Conservation (phyloP, 306 rosid genomes). For the Luffa aegyptiaca region DNA sequence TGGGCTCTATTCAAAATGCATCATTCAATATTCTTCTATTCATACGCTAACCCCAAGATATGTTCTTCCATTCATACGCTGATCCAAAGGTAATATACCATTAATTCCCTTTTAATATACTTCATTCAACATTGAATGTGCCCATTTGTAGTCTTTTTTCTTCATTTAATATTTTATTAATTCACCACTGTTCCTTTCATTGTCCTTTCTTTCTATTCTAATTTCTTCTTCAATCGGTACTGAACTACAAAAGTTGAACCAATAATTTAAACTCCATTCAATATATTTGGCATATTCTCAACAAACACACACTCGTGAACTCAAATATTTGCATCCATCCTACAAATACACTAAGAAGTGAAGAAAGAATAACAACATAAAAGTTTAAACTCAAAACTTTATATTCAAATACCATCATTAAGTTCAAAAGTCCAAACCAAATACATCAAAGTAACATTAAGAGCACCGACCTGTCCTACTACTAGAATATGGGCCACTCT, state of each 20-base stretch:
- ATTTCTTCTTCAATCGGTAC: not conserved
- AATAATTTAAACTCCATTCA: not conserved
- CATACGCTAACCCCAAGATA: not conserved
- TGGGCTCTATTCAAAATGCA: not conserved
- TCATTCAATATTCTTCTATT: not conserved
- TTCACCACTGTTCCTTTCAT: not conserved
- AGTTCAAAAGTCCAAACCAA: not conserved
- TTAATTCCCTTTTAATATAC: not conserved
- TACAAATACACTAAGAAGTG: not conserved
- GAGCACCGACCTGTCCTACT: not conserved
- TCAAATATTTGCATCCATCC: not conserved
- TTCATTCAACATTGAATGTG: not conserved
- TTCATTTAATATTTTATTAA: not conserved
- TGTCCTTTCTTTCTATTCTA: not conserved
- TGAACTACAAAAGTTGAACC: not conserved
- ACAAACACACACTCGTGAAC: not conserved
- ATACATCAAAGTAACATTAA: not conserved
- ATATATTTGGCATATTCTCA: not conserved
- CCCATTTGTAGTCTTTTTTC: not conserved
- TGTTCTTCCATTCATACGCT: not conserved
- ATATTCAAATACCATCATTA: not conserved
- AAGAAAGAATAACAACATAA: not conserved
- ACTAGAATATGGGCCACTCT: not conserved
- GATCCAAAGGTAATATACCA: not conserved
- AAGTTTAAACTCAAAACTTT: not conserved